Evolutionary conservation across 2,329 filamentous ascomycete genomes (phyloP).

Genomic region (Colletotrichum karsti): DNA sequence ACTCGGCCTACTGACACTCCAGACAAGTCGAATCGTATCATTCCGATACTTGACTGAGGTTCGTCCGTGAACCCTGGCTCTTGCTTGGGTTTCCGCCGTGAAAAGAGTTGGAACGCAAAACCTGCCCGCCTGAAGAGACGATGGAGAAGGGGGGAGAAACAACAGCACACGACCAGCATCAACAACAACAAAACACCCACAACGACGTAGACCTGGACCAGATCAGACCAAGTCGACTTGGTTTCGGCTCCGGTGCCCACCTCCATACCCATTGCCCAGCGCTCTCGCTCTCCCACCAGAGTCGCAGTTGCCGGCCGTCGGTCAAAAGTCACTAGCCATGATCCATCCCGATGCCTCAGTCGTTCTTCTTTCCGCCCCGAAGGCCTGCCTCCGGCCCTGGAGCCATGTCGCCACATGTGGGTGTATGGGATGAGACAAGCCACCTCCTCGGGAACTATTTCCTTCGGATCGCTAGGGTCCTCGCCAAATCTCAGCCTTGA

Average conservation of each 20-base stretch:
- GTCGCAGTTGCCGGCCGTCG: constrained; percentile 8
- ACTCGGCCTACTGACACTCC: constrained; percentile 31
- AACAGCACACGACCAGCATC: constrained; percentile 6
- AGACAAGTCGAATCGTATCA: constrained; percentile 31
- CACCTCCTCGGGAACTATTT: constrained; percentile 40
- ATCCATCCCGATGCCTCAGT: constrained; percentile 17
- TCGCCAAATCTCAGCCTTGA: constrained; percentile 28
- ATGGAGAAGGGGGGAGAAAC: not conserved
- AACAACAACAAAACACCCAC: constrained; percentile 2
- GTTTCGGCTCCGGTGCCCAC: constrained; percentile 14
- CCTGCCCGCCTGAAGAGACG: constrained; percentile 2
- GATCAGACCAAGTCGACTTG: not conserved
- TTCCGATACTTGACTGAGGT: constrained; percentile 31
- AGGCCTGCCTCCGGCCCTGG: constrained; percentile 7
- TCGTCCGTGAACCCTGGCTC: constrained; percentile 32
- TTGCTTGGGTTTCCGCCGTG: constrained; percentile 9
- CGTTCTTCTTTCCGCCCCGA: constrained; percentile 20
- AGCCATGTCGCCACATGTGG: constrained; percentile 31
- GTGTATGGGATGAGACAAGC: constrained; percentile 46
- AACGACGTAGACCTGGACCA: not conserved
- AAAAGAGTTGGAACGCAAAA: constrained; percentile 22
- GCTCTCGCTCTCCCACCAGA: not conserved
- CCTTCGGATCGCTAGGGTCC: constrained; percentile 27
- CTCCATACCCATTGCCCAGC: not conserved
- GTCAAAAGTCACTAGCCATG: constrained; percentile 6